Evolutionary conservation across 1,139 yeast genomes (phyloP).

Genomic region (Nadsonia starkeyi-henricii): DNA sequence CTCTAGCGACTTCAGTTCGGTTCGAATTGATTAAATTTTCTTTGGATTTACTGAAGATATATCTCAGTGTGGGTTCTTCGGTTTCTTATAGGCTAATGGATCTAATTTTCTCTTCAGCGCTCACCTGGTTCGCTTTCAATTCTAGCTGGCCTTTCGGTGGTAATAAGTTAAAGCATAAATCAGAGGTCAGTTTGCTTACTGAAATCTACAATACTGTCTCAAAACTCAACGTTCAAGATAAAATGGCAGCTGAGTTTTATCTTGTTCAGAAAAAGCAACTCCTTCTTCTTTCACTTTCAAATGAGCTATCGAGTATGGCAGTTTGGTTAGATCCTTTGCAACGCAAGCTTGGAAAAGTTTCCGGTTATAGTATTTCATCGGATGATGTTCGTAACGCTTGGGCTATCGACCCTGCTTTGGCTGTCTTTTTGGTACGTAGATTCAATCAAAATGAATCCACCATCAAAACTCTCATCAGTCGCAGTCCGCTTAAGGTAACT

Average conservation of each 20-base stretch:
- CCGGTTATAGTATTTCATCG: slow-evolving; percentile 8
- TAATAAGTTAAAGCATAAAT: slow-evolving; percentile 53
- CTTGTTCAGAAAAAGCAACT: slow-evolving; percentile 33
- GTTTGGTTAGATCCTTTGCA: slow-evolving; percentile 71
- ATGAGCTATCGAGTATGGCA: slow-evolving; percentile 56
- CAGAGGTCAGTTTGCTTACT: slow-evolving; percentile 47
- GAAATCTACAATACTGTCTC: slow-evolving; percentile 13
- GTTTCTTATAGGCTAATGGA: slow-evolving; percentile 34
- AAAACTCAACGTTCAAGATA: slow-evolving; percentile 8
- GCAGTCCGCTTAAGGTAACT: slow-evolving; percentile 50
- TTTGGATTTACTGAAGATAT: slow-evolving; percentile 47
- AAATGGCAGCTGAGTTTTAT: slow-evolving; percentile 5
- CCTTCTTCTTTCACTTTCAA: slow-evolving; percentile 49
- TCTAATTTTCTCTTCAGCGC: slow-evolving; percentile 47
- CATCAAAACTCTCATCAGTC: slow-evolving; percentile 34
- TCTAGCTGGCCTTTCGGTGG: slow-evolving; percentile 76
- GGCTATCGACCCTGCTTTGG: slow-evolving; percentile 54
- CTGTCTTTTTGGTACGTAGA: slow-evolving; percentile 55
- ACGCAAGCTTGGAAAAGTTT: slow-evolving; percentile 5
- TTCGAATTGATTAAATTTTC: slow-evolving; percentile 64
- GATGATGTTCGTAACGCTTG: slow-evolving; percentile 39
- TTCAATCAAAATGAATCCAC: slow-evolving; percentile 30
- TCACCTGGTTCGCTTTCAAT: slow-evolving; percentile 64
- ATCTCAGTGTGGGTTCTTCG: slow-evolving; percentile 23
- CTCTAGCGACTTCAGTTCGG: slow-evolving; percentile 60